Conservation (phyloP, 805 yeast genomes). For the Allodekkera sacchari region DNA sequence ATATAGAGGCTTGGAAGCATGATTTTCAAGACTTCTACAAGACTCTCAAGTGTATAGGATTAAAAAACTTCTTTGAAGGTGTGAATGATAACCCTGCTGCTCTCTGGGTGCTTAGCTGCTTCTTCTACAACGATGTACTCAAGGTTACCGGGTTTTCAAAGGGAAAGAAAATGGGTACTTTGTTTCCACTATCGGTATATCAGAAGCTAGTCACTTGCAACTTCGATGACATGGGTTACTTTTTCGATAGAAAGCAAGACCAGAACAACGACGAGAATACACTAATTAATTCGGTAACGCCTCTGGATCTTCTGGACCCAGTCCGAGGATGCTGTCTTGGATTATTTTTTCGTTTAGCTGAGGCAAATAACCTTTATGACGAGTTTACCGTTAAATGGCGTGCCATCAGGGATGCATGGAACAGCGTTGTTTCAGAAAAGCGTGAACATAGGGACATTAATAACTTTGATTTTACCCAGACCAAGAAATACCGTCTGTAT, state of each 20-base stretch:
- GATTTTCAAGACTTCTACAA: no score
- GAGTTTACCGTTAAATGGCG: constrained; percentile 5
- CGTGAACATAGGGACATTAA: background rate
- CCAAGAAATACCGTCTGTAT: constrained; percentile 9
- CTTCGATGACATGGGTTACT: no score
- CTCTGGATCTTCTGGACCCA: constrained; percentile 6
- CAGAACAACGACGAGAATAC: no score
- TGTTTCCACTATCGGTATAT: constrained; percentile 1
- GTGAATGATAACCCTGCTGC: background rate
- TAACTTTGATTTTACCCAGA: background rate
- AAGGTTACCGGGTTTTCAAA: background rate
- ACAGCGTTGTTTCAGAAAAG: background rate
- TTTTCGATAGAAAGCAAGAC: no score
- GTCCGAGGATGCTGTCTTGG: constrained; percentile 13
- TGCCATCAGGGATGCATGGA: background rate
- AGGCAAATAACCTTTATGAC: constrained; percentile 10
- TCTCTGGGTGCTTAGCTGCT: constrained; percentile 1
- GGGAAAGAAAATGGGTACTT: background rate
- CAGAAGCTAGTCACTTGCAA: no score
- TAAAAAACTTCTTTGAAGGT: background rate
- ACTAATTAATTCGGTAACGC: no score
- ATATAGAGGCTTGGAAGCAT: no score
- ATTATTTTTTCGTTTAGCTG: constrained; percentile 14
- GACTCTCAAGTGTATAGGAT: background rate
- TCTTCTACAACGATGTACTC: constrained; percentile 4